Percentiles rank a stretch among this genome's conserved stretches.
phyloP scores from a whole-genome alignment of 2,329 filamentous ascomycete genomes.

The Lecanosticta acicola region DNA sequence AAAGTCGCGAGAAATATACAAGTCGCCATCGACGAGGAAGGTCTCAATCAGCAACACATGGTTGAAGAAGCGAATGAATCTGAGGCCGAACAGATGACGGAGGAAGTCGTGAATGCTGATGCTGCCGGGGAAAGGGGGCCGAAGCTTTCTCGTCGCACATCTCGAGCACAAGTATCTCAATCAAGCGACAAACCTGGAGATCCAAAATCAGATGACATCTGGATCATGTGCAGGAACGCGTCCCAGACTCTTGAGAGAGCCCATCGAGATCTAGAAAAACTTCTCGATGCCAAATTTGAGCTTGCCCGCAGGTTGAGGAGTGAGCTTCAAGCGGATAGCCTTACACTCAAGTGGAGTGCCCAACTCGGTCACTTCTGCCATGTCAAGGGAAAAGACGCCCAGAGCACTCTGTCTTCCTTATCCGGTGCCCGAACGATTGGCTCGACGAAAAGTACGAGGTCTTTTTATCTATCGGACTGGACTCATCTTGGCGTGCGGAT shows the following conservation, averaged over 20 bases:
- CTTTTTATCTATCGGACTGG: slow-evolving; percentile 82
- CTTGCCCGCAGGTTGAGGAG: slow-evolving; percentile 59
- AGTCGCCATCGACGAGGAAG: slow-evolving; percentile 85
- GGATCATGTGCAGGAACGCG: slow-evolving; percentile 61
- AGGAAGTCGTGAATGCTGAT: slow-evolving; percentile 63
- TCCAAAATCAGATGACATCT: slow-evolving; percentile 44
- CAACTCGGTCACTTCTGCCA: slow-evolving; percentile 86
- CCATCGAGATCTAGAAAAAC: slow-evolving; percentile 59
- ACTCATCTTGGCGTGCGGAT: slow-evolving; percentile 71
- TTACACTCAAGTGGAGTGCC: slow-evolving; percentile 81
- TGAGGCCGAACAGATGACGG: slow-evolving; percentile 66
- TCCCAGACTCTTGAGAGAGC: slow-evolving; percentile 60
- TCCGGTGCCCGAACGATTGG: slow-evolving; percentile 55
- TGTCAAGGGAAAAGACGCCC: slow-evolving; percentile 72
- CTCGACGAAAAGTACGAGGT: slow-evolving; percentile 75
- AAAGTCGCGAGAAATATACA: slow-evolving; percentile 66
- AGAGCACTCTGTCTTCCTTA: slow-evolving; percentile 39
- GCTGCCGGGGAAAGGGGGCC: slow-evolving; percentile 51
- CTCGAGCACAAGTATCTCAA: slow-evolving; percentile 10
- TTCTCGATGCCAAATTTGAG: slow-evolving; percentile 55
- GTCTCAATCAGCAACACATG: slow-evolving; percentile 72
- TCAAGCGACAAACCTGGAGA: slow-evolving; percentile 11
- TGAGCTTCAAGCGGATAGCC: slow-evolving; percentile 50
- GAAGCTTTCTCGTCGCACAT: slow-evolving; percentile 21
- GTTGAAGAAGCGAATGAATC: slow-evolving; percentile 66